These are phyloP conservation scores for Pythium phragmitis DNA, from an alignment of 352 stramenopile species.

Conservation along the genomic window DNA sequence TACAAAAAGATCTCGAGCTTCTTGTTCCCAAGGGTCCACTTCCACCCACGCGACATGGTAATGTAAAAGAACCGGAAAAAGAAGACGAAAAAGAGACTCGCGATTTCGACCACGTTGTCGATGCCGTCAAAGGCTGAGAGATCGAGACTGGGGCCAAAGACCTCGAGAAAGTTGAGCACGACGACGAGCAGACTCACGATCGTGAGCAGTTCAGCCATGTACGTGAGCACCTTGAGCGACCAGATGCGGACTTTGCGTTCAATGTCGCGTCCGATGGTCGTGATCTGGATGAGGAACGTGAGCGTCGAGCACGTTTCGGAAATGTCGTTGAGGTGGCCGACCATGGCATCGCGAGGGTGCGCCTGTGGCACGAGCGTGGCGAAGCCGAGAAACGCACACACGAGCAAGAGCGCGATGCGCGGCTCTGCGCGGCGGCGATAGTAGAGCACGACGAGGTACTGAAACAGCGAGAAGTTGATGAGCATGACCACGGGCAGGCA, in stretches of 20 bases:
- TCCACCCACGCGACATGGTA: too few relatives aligned
- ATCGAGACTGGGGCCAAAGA: too few relatives aligned
- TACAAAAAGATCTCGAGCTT: too few relatives aligned
- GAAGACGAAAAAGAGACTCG: neutral
- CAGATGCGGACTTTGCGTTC: too few relatives aligned
- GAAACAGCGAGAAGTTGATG: constrained; percentile 24
- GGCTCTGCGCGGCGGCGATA: neutral
- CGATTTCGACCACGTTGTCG: constrained; percentile 9
- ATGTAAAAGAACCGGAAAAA: neutral
- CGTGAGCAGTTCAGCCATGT: neutral
- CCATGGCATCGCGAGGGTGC: constrained; percentile 2
- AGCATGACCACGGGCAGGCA: constrained; percentile 5
- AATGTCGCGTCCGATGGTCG: constrained; percentile 23
- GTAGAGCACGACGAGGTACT: constrained; percentile 17
- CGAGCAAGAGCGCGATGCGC: constrained; percentile 6
- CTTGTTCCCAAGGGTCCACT: too few relatives aligned
- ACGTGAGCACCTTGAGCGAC: constrained; percentile 19
- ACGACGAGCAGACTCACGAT: neutral
- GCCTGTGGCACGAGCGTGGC: neutral
- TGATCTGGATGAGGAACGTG: constrained; percentile 30
- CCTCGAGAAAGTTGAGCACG: too few relatives aligned
- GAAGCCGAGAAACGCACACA: constrained; percentile 12
- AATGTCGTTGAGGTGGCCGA: constrained; percentile 27
- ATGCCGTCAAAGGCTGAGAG: too few relatives aligned
- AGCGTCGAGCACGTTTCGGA: constrained; percentile 20